Conservation (phyloP, 2,329 filamentous ascomycete genomes). For the Colletotrichum sp. region DNA sequence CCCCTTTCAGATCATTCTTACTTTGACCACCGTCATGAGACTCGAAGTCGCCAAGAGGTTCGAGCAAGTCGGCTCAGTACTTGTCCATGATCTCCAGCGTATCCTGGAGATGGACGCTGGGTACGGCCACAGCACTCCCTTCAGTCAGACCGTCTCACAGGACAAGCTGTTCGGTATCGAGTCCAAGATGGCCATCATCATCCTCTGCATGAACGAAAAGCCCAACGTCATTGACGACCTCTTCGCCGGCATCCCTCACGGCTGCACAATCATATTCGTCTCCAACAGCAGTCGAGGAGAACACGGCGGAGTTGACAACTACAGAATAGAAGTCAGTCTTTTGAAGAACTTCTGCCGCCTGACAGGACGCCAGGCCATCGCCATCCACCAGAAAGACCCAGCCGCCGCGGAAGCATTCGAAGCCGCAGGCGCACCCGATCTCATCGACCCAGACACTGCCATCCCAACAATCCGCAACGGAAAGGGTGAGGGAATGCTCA, state of each 20-base stretch:
- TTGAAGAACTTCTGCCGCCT: background rate
- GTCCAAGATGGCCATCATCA: background rate
- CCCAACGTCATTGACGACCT: background rate
- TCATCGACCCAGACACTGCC: background rate
- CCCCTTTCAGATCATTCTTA: background rate
- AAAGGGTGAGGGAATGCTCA: slow-evolving; percentile 1
- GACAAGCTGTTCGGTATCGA: background rate
- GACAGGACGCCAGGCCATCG: background rate
- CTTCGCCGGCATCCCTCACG: slow-evolving; percentile 6
- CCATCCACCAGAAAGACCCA: slow-evolving; percentile 6
- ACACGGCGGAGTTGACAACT: background rate
- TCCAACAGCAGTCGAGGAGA: background rate
- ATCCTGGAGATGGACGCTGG: slow-evolving; percentile 5
- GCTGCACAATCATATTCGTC: background rate
- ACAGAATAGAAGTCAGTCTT: background rate
- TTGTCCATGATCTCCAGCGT: background rate
- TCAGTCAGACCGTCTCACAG: background rate
- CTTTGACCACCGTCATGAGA: background rate
- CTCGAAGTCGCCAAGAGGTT: background rate
- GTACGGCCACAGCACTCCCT: background rate
- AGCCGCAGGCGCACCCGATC: background rate
- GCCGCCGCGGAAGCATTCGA: background rate
- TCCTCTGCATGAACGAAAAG: slow-evolving; percentile 6
- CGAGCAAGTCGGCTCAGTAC: background rate
- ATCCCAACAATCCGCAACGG: background rate